Conservation (phyloP, 106 monocot species). For the Acorus gramineus region DNA sequence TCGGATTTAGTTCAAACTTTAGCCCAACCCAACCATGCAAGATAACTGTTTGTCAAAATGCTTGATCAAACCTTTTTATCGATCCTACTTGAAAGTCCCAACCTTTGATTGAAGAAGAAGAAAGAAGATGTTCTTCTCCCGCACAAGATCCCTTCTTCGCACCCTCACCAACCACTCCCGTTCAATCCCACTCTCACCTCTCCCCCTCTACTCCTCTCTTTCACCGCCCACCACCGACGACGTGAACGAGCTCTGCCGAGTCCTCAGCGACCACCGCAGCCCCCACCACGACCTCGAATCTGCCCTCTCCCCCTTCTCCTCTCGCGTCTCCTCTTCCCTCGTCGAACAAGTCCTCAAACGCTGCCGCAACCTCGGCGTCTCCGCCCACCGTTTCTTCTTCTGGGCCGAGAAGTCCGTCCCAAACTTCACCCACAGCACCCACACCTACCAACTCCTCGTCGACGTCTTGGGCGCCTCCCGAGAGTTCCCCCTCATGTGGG, state of each 20-base stretch:
- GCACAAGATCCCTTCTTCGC: not conserved
- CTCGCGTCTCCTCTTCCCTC: conserved; percentile 27
- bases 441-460: conserved; percentile 31
- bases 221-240: not conserved
- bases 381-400: conserved; percentile 63
- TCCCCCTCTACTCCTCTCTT: not conserved
- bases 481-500: conserved; percentile 65
- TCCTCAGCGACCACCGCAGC: conserved; percentile 61
- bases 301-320: conserved; percentile 39
- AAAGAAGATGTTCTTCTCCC: not conserved
- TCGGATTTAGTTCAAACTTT: no score
- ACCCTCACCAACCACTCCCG: not conserved
- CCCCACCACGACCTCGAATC: conserved; percentile 58
- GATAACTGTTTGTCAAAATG: no score
- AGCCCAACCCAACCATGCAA: no score
- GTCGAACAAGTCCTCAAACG: conserved; percentile 51
- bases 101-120: no score
- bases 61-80: no score
- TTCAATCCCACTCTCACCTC: not conserved
- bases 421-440: conserved; percentile 16
- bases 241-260: conserved; percentile 56
- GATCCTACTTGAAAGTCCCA: no score
- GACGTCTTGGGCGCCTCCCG: conserved; percentile 32
- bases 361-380: conserved; percentile 33
- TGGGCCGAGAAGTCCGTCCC: conserved; percentile 27